phyloP scores from a whole-genome alignment of 176 grass and related monocot species.

The Coix lacrymajobi region DNA sequence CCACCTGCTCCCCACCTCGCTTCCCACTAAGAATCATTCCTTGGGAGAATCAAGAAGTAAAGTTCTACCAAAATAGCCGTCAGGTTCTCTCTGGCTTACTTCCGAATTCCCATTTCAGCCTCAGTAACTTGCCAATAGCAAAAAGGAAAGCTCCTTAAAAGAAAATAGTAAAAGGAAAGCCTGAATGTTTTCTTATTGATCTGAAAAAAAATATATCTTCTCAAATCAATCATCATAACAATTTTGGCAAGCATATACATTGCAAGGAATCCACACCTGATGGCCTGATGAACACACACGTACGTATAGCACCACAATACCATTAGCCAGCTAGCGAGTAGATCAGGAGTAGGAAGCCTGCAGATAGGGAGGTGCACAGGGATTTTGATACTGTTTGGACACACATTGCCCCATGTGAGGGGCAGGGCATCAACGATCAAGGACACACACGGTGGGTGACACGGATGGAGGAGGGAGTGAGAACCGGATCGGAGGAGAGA shows the following conservation, averaged over 20 bases:
- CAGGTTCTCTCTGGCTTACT: neutral
- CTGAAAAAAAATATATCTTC: neutral
- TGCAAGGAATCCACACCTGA: neutral
- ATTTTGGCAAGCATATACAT: neutral
- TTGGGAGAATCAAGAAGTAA: too few relatives aligned
- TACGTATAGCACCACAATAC: neutral
- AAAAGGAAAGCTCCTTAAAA: too few relatives aligned
- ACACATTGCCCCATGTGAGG: conserved; percentile 22
- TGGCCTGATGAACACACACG: neutral
- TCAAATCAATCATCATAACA: neutral
- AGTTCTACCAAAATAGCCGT: neutral
- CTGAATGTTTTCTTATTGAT: neutral
- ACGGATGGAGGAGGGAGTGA: neutral
- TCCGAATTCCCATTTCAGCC: neutral
- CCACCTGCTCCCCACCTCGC: too few relatives aligned
- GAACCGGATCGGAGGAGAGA: neutral
- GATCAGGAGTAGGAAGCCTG: neutral
- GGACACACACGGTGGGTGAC: neutral
- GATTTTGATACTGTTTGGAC: neutral
- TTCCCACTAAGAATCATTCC: too few relatives aligned
- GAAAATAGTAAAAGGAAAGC: neutral
- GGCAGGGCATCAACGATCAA: neutral
- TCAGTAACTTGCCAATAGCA: neutral
- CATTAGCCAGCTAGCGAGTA: neutral
- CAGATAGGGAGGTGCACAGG: neutral